Evolutionary conservation across 2,329 filamentous ascomycete species (phyloP), one percentile per base, ranked within the genome.

Genomic region (Curvularia lunata): DNA sequence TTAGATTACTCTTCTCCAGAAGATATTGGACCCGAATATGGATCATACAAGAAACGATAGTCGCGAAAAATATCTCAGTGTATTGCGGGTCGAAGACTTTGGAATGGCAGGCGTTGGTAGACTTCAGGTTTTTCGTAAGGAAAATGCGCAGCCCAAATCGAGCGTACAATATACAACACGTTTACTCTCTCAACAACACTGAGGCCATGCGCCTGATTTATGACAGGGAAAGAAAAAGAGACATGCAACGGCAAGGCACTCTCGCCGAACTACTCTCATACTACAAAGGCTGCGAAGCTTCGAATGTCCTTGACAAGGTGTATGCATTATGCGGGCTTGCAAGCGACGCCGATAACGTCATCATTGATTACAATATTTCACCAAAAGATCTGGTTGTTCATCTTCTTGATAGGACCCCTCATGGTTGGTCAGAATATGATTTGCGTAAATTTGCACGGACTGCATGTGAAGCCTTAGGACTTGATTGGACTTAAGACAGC

Each of bases 231-330:
- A 13, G 18, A 12, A 12, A 21, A 21, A n/a, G n/a, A n/a, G n/a
- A n/a, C n/a, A n/a, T n/a, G n/a, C n/a, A n/a, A n/a, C n/a, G n/a
- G n/a, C n/a, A n/a, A n/a, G n/a, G 8, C 4, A 19, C 18, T 21
- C 7, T 41, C 21, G 18, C 9, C 13, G 38, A 41, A 41, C 18
- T 41, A 4, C 19, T 41, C 38, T 2, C 2, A 5, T 13, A 16
- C 9, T 41, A 41, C 19, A 12, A 6, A 13, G 2, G 10, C 6
- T 28, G 0, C 2, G 9, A 27, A 25, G 49, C 40, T n/a, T 13
- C 49, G 6, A 37, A 52, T 30, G 7, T 43, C 2, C 40, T 52
- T 6, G 40, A 52, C 19, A 43, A 51, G 19, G 48, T 51, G 16
- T 43, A 42, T 6, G 38, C 23, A 6, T 27, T 51, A n/a, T 16